phyloP scores from a whole-genome alignment of 768 basidiomycete species.

The Tulasnella sp. region DNA sequence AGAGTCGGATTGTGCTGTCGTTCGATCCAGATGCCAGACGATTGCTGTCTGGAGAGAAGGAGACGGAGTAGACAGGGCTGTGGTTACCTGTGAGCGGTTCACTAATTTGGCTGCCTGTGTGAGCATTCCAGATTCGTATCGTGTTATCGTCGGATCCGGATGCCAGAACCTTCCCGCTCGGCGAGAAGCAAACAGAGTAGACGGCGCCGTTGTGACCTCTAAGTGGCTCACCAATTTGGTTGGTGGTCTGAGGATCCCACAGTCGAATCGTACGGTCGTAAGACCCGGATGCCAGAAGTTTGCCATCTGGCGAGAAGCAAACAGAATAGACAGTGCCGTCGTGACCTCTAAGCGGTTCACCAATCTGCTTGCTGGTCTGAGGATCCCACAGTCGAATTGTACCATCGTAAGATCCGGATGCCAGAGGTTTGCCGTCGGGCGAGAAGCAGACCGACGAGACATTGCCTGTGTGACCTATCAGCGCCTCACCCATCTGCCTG shows the following conservation, averaged over 20 bases:
- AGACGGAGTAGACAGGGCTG: background rate
- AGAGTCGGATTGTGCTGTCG: conserved; percentile 12
- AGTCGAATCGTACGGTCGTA: background rate
- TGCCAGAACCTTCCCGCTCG: background rate
- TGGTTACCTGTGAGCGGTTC: background rate
- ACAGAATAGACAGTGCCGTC: background rate
- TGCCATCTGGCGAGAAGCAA: background rate
- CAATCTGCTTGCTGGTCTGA: background rate
- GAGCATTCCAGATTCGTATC: background rate
- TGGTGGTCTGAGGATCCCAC: background rate
- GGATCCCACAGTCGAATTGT: background rate
- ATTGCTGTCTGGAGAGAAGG: conserved; percentile 5
- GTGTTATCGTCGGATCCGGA: background rate
- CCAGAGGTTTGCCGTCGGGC: background rate
- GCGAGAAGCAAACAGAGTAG: background rate
- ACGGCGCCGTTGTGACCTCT: background rate
- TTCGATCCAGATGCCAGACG: background rate
- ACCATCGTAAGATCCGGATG: background rate
- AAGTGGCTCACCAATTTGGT: background rate
- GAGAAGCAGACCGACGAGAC: background rate
- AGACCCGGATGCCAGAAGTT: background rate
- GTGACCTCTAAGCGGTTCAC: background rate
- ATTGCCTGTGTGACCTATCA: background rate
- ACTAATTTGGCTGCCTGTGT: background rate
- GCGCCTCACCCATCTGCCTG: background rate